Conservation (phyloP, 257 asterid genomes). For the Forsythia suspensa region DNA sequence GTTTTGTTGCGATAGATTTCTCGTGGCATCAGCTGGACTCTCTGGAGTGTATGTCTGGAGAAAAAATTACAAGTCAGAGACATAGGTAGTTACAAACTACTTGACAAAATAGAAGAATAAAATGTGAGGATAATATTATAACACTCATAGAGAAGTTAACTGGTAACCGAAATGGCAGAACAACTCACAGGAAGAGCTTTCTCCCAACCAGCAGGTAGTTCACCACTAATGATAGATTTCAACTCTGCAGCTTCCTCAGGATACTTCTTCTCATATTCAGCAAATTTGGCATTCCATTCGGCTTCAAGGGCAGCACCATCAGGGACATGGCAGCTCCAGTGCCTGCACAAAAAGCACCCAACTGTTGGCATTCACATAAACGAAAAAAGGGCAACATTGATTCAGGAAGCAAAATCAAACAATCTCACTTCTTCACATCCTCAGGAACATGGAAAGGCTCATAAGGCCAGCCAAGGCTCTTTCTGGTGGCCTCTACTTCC, state of each 20-base stretch:
- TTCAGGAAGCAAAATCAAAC: constrained; percentile 4
- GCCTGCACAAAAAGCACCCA: constrained; percentile 43
- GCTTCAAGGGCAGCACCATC: constrained; percentile 85
- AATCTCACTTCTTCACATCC: constrained; percentile 79
- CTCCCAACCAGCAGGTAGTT: constrained; percentile 79
- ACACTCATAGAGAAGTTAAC: constrained; percentile 13
- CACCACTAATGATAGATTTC: constrained; percentile 66
- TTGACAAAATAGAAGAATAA: background rate
- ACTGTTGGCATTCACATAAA: constrained; percentile 17
- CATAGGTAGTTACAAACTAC: background rate
- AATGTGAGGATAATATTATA: background rate
- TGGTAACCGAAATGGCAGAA: constrained; percentile 6
- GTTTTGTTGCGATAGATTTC: constrained; percentile 69
- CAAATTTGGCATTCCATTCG: constrained; percentile 89
- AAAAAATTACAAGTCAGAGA: constrained; percentile 17
- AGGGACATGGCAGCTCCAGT: constrained; percentile 82
- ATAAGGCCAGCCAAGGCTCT: constrained; percentile 89
- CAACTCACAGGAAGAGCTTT: constrained; percentile 80
- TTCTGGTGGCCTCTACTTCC: constrained; percentile 98
- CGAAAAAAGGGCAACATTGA: constrained; percentile 6
- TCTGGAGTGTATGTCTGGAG: constrained; percentile 75
- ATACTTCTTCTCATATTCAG: constrained; percentile 83
- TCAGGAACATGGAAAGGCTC: constrained; percentile 88
- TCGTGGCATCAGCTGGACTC: constrained; percentile 69
- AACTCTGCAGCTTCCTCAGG: constrained; percentile 78